A percentile compares a stretch with the other conserved stretches of the same genome.
These are phyloP conservation scores for Erodium trifolium DNA, from an alignment of 441 rosid genomes.

Conservation along the genomic window DNA sequence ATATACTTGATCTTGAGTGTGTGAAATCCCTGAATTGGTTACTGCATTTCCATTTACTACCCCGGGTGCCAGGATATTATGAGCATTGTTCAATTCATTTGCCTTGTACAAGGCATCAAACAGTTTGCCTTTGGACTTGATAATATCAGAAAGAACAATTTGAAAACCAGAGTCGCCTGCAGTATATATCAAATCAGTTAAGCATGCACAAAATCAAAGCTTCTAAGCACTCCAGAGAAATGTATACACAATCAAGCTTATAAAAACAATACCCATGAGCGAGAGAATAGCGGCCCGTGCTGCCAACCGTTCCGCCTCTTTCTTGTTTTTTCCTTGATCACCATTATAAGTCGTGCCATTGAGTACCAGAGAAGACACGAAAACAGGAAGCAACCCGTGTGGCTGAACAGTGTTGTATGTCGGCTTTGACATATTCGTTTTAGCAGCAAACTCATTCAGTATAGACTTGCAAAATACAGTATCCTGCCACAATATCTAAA, in stretches of 20 bases:
- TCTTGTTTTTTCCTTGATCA: slow-evolving; percentile 20
- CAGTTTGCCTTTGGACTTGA: slow-evolving; percentile 19
- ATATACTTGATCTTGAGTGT: too few species aligned
- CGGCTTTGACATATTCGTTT: slow-evolving; percentile 6
- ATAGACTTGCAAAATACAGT: slow-evolving; percentile 16
- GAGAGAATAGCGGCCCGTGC: slow-evolving; percentile 19
- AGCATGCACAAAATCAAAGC: not conserved
- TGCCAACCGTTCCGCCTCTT: slow-evolving; percentile 28
- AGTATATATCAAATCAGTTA: not conserved
- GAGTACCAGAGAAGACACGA: slow-evolving; percentile 18
- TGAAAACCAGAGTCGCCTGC: slow-evolving; percentile 18
- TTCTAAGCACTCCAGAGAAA: not conserved
- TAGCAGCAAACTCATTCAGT: slow-evolving; percentile 21
- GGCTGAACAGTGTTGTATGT: slow-evolving; percentile 15
- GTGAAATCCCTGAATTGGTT: too few species aligned
- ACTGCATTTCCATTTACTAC: not conserved
- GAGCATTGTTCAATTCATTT: slow-evolving; percentile 14
- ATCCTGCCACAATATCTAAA: slow-evolving; percentile 10
- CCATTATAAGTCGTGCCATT: slow-evolving; percentile 19
- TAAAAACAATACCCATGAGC: slow-evolving; percentile 21
- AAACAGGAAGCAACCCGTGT: slow-evolving; percentile 12
- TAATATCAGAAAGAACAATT: slow-evolving; percentile 16
- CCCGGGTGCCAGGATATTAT: not conserved
- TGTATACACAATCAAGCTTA: not conserved
- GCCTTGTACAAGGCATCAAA: not conserved